Base-by-base conservation (phyloP, 1,284 basidiomycete species). In the Pyrrhoderma lamaoense region DNA sequence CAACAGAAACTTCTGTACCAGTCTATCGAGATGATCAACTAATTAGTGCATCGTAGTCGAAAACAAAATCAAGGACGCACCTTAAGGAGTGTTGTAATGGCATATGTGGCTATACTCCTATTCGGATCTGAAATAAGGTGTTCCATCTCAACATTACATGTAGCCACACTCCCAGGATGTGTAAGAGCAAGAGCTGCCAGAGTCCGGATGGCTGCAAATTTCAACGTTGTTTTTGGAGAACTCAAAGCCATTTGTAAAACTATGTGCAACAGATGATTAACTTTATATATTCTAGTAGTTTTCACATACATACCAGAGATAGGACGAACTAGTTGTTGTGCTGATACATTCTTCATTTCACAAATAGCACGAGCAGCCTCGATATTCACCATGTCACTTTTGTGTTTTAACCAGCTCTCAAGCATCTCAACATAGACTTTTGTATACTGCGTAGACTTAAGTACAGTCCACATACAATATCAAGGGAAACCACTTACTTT, bases 361-460 rank as follows among this genome's bases (percentile, higher is more conserved):
- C 94, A 98, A 58, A 99, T 95, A 16, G 87, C 94, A 48, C 95
- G 85, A 3, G 96, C 96, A 25, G 95, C 96, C 68, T 99, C 96
- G 61, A 95, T 92, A 72, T 98, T 99, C 66, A 99, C 96, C 96
- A 98, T 99, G 68, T 99, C 96, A 64, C 93, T 95, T 77, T 99
- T 99, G 72, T 99, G 96, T 56, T 94, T 83, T 55, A 99, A 75
- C 83, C 94, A 95, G 39, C 89, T 86, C 66, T 99, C 96, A 48
- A 99, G 76, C 43, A 97, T 79, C 61, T 98, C 95, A 93, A 76
- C 80, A 99, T 97, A 62, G 90, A 91, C 59, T 79, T 85, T 69
- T 94, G 91, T 39, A 93, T 73, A 61, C 93, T 95, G 58, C 16
- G 18, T 49, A 39, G 48, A 34, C 37, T 1, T 48, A 27, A 49